Base-by-base conservation (phyloP, 306 rosid genomes). In the Sindora glabra region DNA sequence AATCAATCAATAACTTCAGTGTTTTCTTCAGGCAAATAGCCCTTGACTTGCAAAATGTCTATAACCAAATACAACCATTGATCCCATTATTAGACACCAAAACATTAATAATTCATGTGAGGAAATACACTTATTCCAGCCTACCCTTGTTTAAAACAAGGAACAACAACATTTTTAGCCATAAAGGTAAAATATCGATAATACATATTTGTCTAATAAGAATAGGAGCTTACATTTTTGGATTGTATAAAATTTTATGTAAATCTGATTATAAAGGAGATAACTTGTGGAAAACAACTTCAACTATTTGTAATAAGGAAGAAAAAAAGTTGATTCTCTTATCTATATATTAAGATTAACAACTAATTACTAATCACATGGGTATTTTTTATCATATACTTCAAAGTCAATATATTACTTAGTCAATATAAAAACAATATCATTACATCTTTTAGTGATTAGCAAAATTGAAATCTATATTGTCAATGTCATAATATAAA, bases 201-300 rank as follows among this genome's bases (percentile, higher is more conserved):
- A 37, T 49, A 62, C 29, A 38, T 6, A 19, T 40, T 50, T 13
- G 42, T 62, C 48, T 59, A 69, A 59, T 45, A 36, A 71, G 68
- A 76, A 57, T 23, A 51, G 72, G 69, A 70, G 67, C 78, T 56
- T 78, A 88, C 98, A 70, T 85, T 91, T 85, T 86, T 91, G 40
- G 98, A 88, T 53, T 83, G 90, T 75, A 91, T 66, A 61, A 91
- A 88, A 78, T 91, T 71, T 83, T 91, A 51, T 91, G 88, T 52
- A 91, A 74, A 69, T 85, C 95, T 44, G 84, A 73, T 76, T 91
- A 96, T 48, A 91, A 86, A 49, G 90, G 89, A 72, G 92, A 79
- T 81, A 91, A 83, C 85, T 81, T 91, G 95, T 96, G 86, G 76
- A 96, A 92, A 76, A 92, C 84, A 65, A 92, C 98, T 88, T 92